These are phyloP conservation scores for Viridothelium virens DNA, from an alignment of 495 filamentous ascomycete genomes.

Conservation along the genomic window DNA sequence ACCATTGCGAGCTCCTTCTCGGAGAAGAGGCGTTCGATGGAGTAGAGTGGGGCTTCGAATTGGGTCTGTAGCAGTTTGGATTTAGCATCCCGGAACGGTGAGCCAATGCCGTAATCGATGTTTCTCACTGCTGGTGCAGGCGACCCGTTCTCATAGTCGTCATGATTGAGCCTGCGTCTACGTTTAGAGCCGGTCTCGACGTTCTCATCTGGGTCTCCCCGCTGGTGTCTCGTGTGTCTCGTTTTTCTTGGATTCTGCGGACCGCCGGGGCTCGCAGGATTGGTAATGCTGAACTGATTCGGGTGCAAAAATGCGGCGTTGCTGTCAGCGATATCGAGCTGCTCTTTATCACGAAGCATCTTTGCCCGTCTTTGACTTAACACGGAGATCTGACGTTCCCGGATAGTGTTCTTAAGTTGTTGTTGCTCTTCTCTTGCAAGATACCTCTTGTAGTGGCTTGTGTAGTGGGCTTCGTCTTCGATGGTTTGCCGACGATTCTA, in stretches of 20 bases:
- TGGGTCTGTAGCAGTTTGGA: constrained; percentile 47
- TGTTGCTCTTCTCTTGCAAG: constrained; percentile 77
- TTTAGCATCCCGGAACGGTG: constrained; percentile 47
- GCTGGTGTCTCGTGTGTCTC: constrained; percentile 51
- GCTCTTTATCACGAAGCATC: constrained; percentile 80
- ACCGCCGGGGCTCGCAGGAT: constrained; percentile 57
- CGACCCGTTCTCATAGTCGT: constrained; percentile 51
- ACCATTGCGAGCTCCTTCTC: constrained; percentile 79
- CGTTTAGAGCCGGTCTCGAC: constrained; percentile 48
- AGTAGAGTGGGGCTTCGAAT: constrained; percentile 49
- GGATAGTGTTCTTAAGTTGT: constrained; percentile 66
- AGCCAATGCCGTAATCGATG: constrained; percentile 41
- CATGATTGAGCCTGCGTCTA: constrained; percentile 77
- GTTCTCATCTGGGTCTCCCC: constrained; percentile 65
- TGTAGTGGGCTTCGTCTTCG: constrained; percentile 43
- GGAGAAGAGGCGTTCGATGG: constrained; percentile 83
- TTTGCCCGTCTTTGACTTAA: constrained; percentile 67
- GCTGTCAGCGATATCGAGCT: constrained; percentile 77
- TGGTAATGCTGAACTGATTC: constrained; percentile 74
- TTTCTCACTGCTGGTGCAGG: constrained; percentile 45
- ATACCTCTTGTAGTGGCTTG: constrained; percentile 54
- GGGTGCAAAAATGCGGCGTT: constrained; percentile 85
- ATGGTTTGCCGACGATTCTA: constrained; percentile 36
- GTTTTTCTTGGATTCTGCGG: constrained; percentile 72
- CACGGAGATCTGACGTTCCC: constrained; percentile 72